phyloP scores from a whole-genome alignment of 129 eudicot genomes.

The Chrysanthemum seticuspe region DNA sequence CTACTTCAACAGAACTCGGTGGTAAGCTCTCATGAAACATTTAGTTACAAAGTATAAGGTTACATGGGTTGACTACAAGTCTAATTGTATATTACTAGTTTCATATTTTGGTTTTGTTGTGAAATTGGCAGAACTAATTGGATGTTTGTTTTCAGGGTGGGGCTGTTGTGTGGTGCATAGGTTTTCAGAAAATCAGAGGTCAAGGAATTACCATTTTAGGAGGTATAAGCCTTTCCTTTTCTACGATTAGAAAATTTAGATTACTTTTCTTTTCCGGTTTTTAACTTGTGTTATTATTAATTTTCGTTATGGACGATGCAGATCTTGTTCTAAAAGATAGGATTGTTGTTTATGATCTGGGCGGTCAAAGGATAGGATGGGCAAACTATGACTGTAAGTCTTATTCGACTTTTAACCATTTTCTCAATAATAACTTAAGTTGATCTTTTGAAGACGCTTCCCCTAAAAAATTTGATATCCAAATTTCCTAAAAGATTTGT shows the following conservation, averaged over 20 bases:
- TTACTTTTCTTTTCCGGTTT: neutral
- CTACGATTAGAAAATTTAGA: neutral
- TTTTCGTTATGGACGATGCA: slow-evolving; percentile 33
- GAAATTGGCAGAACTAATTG: neutral
- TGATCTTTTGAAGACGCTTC: neutral
- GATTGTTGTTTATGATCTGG: slow-evolving; percentile 86
- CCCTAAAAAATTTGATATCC: neutral
- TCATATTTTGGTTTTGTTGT: neutral
- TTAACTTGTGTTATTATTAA: neutral
- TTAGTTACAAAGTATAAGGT: neutral
- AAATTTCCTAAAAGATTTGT: too few relatives aligned
- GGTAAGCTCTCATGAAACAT: slow-evolving; percentile 41
- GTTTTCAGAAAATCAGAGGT: slow-evolving; percentile 76
- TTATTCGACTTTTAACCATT: neutral
- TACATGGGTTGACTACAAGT: neutral
- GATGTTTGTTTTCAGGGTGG: slow-evolving; percentile 58
- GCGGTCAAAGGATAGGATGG: slow-evolving; percentile 93
- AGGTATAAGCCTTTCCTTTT: slow-evolving; percentile 45
- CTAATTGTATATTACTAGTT: neutral
- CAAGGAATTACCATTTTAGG: slow-evolving; percentile 88
- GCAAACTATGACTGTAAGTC: slow-evolving; percentile 89
- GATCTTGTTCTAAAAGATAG: slow-evolving; percentile 90
- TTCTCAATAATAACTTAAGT: neutral
- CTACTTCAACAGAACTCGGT: slow-evolving; percentile 77
- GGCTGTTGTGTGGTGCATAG: slow-evolving; percentile 91